Conservation (phyloP, 805 yeast species). For the Vanderwaltozyma verrucispora region DNA sequence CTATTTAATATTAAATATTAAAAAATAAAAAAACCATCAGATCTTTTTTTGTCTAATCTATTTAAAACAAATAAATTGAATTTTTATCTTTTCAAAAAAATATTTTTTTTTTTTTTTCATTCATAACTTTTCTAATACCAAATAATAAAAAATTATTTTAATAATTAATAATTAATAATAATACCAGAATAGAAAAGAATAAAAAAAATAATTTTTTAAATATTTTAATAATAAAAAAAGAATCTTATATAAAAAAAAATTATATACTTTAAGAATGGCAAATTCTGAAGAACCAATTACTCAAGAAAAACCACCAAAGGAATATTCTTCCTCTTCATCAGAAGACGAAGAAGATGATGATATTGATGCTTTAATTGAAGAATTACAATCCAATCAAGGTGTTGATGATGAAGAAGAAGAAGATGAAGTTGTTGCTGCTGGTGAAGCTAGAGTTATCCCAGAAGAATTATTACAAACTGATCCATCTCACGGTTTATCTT, state of each 20-base stretch:
- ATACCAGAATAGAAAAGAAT: neutral
- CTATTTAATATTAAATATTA: neutral
- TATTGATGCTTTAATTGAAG: conserved; percentile 63
- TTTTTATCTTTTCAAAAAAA: conserved; percentile 1
- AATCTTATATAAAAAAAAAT: neutral
- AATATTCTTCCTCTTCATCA: conserved; percentile 4
- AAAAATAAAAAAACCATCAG: conserved; percentile 1
- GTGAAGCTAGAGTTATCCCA: conserved; percentile 66
- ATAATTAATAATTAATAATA: conserved; percentile 3
- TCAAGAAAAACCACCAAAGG: conserved; percentile 7
- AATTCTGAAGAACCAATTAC: conserved; percentile 4
- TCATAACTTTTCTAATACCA: conserved; percentile 1
- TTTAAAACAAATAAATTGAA: neutral
- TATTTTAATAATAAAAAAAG: neutral
- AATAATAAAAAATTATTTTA: neutral
- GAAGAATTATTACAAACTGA: conserved; percentile 79
- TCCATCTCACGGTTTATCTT: conserved; percentile 63
- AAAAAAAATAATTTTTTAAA: neutral
- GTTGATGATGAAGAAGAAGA: conserved; percentile 37
- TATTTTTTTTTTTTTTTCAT: too few relatives aligned
- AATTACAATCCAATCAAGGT: conserved; percentile 58
- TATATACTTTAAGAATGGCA: conserved; percentile 1
- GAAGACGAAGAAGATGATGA: conserved; percentile 42
- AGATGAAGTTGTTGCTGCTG: conserved; percentile 36
- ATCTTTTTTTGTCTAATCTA: conserved; percentile 3